Conservation (phyloP, 179 eudicot genomes). For the Amaranthus tricolor region DNA sequence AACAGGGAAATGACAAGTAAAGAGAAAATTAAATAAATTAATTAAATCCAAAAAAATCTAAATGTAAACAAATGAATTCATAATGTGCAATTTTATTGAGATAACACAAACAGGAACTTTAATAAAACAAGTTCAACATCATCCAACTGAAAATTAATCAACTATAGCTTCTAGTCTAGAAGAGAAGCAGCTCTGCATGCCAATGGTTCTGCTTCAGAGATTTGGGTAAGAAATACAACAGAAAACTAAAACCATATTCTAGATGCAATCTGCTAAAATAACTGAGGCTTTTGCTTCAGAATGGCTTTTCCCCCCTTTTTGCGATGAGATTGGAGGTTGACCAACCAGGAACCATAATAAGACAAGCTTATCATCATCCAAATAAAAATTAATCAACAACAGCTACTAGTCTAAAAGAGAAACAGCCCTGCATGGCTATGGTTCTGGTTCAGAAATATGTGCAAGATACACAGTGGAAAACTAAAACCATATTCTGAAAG, state of each 20-base stretch:
- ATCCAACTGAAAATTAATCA: neutral
- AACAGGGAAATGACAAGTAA: slow-evolving; percentile 12
- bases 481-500: neutral
- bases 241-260: neutral
- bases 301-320: neutral
- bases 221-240: neutral
- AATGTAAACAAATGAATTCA: slow-evolving; percentile 1
- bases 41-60: slow-evolving; percentile 7
- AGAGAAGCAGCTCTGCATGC: neutral
- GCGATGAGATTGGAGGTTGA: neutral
- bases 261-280: neutral
- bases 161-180: neutral
- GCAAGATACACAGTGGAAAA: neutral
- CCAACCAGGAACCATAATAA: neutral
- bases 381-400: neutral
- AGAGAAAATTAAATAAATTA: neutral
- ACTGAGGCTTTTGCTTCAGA: neutral
- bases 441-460: neutral
- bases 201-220: neutral
- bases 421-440: neutral
- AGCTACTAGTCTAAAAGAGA: neutral
- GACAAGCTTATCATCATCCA: neutral
- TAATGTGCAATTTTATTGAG: neutral
- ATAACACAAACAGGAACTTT: neutral
- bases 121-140: neutral